Conservation (phyloP, 164 flowering plant species). For the Berberis vulgaris region DNA sequence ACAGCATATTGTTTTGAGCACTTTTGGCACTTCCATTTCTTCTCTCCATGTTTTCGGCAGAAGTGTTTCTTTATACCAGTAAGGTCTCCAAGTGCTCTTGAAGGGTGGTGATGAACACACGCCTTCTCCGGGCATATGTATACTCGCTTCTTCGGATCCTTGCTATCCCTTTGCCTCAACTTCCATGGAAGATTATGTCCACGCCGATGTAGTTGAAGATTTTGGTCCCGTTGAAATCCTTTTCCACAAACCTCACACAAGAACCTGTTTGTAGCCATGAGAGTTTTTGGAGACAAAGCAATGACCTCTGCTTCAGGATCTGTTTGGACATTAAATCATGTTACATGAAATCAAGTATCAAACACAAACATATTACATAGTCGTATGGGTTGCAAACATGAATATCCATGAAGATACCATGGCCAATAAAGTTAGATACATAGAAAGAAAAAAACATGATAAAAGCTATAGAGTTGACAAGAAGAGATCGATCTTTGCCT, state of each 20-base stretch:
- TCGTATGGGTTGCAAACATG: background rate
- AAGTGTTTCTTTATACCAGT: slow-evolving; percentile 95
- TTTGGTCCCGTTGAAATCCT: slow-evolving; percentile 93
- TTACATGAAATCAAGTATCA: background rate
- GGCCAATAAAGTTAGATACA: background rate
- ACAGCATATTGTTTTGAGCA: slow-evolving; percentile 90
- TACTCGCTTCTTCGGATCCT: slow-evolving; percentile 63
- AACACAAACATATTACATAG: background rate
- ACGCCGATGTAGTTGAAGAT: slow-evolving; percentile 79
- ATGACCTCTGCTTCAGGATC: slow-evolving; percentile 99
- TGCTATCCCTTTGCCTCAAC: slow-evolving; percentile 73
- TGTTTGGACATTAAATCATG: slow-evolving; percentile 11
- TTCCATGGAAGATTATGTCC: slow-evolving; percentile 99
- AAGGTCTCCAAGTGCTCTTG: slow-evolving; percentile 95
- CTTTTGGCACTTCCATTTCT: slow-evolving; percentile 97
- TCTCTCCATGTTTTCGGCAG: slow-evolving; percentile 92
- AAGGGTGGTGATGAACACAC: slow-evolving; percentile 84
- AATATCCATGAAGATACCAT: slow-evolving; percentile 6
- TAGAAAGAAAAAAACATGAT: background rate
- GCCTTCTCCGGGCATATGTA: slow-evolving; percentile 86
- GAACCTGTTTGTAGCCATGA: slow-evolving; percentile 97
- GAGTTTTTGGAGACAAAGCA: slow-evolving; percentile 82
- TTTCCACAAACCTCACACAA: slow-evolving; percentile 92
- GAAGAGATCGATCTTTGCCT: slow-evolving; percentile 27
- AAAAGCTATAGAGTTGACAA: background rate